phyloP scores from a whole-genome alignment of 345 rosid genomes.

The Cardamine resedifolia region DNA sequence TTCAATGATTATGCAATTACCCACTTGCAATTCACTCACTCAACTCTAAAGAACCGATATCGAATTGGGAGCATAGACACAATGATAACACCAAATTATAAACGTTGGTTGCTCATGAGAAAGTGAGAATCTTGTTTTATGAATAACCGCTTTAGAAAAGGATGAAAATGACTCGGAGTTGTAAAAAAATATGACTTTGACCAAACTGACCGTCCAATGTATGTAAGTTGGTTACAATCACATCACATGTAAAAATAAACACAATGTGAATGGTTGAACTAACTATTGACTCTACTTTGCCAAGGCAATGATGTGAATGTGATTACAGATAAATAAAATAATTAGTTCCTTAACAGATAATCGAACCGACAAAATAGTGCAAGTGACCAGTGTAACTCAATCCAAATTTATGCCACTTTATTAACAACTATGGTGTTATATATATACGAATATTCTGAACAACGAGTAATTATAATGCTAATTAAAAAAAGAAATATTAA shows the following conservation, averaged over 20 bases:
- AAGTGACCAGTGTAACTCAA: background rate
- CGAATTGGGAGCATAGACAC: too few relatives aligned
- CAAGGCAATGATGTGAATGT: background rate
- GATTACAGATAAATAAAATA: background rate
- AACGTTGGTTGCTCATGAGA: background rate
- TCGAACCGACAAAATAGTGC: conserved; percentile 15
- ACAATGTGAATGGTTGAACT: background rate
- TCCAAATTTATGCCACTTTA: background rate
- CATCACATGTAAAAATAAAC: background rate
- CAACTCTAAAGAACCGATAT: too few relatives aligned
- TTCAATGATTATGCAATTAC: too few relatives aligned
- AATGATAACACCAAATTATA: too few relatives aligned
- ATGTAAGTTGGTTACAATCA: background rate
- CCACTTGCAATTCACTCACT: too few relatives aligned
- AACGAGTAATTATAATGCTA: background rate
- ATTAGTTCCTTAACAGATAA: background rate
- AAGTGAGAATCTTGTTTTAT: background rate
- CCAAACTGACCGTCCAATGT: conserved; percentile 7
- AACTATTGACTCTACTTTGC: background rate
- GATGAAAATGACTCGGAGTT: background rate
- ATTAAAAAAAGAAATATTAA: too few relatives aligned
- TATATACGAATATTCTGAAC: background rate
- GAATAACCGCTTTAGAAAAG: background rate
- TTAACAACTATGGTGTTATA: background rate
- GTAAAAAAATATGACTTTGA: background rate